Evolutionary conservation across 2,329 filamentous ascomycete species (phyloP).

Genomic region (Fusarium odoratissimum): DNA sequence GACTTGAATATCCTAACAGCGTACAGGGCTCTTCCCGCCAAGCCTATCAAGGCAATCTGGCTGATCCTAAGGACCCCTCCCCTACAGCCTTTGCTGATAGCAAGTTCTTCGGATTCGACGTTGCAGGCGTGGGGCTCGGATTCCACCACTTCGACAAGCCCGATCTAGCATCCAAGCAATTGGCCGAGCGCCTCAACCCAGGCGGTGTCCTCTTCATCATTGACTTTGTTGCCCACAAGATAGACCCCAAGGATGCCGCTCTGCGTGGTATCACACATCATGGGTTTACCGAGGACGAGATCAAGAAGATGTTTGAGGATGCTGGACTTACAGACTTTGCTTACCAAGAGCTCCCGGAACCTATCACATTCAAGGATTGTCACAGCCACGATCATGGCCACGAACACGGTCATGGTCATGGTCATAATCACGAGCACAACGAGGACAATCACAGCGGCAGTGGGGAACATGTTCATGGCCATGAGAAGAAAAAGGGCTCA

Average conservation of each 20-base stretch:
- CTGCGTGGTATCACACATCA: constrained; percentile 70
- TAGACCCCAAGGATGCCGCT: constrained; percentile 39
- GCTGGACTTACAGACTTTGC: constrained; percentile 71
- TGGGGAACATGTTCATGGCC: constrained; percentile 7
- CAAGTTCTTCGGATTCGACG: constrained; percentile 76
- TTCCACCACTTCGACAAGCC: constrained; percentile 78
- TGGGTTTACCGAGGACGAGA: constrained; percentile 71
- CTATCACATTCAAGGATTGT: constrained; percentile 55
- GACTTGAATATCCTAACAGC: constrained; percentile 2
- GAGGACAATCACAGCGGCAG: constrained; percentile 15
- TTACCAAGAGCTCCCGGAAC: constrained; percentile 64
- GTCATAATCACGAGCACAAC: constrained; percentile 12
- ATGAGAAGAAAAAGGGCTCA: constrained; percentile 8
- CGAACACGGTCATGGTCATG: constrained; percentile 9
- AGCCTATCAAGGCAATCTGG: constrained; percentile 69
- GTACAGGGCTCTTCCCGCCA: constrained; percentile 57
- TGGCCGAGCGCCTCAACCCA: constrained; percentile 71
- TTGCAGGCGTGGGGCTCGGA: constrained; percentile 71
- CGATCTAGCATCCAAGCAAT: constrained; percentile 65
- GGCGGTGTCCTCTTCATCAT: constrained; percentile 76
- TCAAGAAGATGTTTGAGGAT: constrained; percentile 70
- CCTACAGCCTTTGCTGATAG: constrained; percentile 67
- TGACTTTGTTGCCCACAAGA: constrained; percentile 71
- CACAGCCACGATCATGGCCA: constrained; percentile 15
- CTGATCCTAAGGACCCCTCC: constrained; percentile 57